These are phyloP conservation scores for Uronychia binucleata DNA, from an alignment of 73 alveolate species.

Conservation along the genomic window DNA sequence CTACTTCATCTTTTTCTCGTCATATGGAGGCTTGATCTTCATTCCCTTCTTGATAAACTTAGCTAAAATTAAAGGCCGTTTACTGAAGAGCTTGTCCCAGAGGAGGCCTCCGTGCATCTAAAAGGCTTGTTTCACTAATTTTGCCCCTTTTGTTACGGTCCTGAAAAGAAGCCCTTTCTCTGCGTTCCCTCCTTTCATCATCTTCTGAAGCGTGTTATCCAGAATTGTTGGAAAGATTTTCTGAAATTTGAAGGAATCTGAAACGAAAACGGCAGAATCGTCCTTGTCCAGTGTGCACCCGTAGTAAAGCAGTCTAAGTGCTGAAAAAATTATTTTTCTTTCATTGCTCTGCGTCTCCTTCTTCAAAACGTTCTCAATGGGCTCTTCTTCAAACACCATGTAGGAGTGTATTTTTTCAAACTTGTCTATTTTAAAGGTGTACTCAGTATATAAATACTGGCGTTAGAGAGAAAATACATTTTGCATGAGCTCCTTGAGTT, in stretches of 20 bases:
- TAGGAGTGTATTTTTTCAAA: not conserved
- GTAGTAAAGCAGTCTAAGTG: not conserved
- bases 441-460: not conserved
- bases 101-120: not conserved
- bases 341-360: not conserved
- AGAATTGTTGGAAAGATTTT: not conserved
- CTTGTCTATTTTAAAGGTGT: not conserved
- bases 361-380: not conserved
- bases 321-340: not conserved
- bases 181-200: not conserved
- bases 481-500: not conserved
- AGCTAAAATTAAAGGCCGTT: not conserved
- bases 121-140: not conserved
- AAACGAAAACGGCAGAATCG: not conserved
- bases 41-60: not conserved
- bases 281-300: not conserved
- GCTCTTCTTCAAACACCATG: not conserved
- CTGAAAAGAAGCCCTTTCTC: not conserved
- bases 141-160: not conserved
- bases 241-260: not conserved
- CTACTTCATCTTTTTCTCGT: no score
- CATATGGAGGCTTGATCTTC: not conserved
- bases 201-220: not conserved
- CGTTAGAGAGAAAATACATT: not conserved
- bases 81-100: not conserved